Evolutionary conservation across 768 basidiomycete genomes (phyloP), one percentile per base, ranked within the genome.

Genomic region (Tulasnella sp.): DNA sequence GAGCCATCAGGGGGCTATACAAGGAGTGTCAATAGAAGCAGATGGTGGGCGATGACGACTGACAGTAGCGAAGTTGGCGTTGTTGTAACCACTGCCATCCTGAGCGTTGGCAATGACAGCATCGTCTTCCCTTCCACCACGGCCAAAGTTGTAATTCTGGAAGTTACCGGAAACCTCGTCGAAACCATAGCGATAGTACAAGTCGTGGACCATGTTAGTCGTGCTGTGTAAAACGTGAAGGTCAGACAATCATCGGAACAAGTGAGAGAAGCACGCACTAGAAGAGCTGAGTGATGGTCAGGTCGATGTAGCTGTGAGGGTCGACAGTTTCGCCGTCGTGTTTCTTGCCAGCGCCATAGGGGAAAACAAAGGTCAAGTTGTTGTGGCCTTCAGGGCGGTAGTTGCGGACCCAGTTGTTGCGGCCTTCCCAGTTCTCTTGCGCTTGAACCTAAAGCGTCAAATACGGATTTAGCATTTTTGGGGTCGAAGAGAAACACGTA

Each of bases 81-180:
- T 72, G 66, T 73, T 92, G 72, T 80, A 92, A 1, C 92, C 93
- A 12, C 81, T 84, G 37, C 94, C 94, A 63, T 97, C 94, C 70
- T 97, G 91, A 1, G 94, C 94, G 65, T 94, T 94, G 53, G 86
- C 81, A 59, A 96, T 90, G 58, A 99, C 88, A 31, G 82, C 91
- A 62, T 99, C 92, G 61, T 79, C 79, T 65, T 90, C 91, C 53
- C 70, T 70, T 19, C 94, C 94, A 25, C 93, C 94, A 37, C 82
- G 81, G 0, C 82, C 92, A 64, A 93, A 94, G 79, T 98, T 98
- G 77, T 88, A 79, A 65, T 92, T 89, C 70, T 99, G 94, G 84
- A 98, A 99, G 77, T 99, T 97, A 12, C 93, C 93, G 1, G 86
- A 72, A 7, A 75, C 74, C 69, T 97, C 93, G 65, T 86, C 86